phyloP scores from a whole-genome alignment of 2,329 filamentous ascomycete genomes.

The Meredithiella fracta region DNA sequence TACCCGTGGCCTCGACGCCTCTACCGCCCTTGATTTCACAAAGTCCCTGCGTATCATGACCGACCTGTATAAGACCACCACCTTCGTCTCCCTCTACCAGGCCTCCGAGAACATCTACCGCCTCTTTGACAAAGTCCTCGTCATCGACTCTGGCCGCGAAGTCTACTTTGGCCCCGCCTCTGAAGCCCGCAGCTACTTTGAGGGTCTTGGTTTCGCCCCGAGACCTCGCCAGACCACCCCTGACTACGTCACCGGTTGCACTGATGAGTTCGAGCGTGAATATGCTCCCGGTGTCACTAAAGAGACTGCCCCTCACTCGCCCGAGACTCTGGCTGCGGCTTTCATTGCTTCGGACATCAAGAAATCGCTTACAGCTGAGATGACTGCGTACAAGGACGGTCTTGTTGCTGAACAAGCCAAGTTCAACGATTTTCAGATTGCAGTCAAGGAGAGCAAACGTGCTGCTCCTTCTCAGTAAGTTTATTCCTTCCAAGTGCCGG shows the following conservation, averaged over 20 bases:
- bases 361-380: constrained; percentile 43
- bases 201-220: constrained; percentile 55
- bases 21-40: constrained; percentile 48
- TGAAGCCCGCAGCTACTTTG: constrained; percentile 59
- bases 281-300: constrained; percentile 52
- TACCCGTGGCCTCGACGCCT: constrained; percentile 51
- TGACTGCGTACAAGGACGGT: constrained; percentile 48
- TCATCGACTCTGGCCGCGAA: constrained; percentile 59
- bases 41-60: constrained; percentile 64
- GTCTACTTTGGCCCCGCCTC: constrained; percentile 57
- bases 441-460: constrained; percentile 64
- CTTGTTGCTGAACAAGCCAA: constrained; percentile 48
- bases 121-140: constrained; percentile 69
- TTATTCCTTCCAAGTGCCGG: background rate
- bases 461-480: constrained; percentile 44
- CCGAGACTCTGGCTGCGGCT: constrained; percentile 50
- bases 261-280: constrained; percentile 66
- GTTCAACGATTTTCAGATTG: constrained; percentile 59
- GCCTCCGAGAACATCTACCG: constrained; percentile 68
- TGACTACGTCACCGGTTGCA: constrained; percentile 69
- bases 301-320: constrained; percentile 49
- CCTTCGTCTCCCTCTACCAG: constrained; percentile 75
- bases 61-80: constrained; percentile 68
- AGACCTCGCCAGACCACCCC: constrained; percentile 65
- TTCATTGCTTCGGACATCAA: constrained; percentile 50